Evolutionary conservation across 2,329 filamentous ascomycete species (phyloP).

Genomic region (Xylaria sp.): DNA sequence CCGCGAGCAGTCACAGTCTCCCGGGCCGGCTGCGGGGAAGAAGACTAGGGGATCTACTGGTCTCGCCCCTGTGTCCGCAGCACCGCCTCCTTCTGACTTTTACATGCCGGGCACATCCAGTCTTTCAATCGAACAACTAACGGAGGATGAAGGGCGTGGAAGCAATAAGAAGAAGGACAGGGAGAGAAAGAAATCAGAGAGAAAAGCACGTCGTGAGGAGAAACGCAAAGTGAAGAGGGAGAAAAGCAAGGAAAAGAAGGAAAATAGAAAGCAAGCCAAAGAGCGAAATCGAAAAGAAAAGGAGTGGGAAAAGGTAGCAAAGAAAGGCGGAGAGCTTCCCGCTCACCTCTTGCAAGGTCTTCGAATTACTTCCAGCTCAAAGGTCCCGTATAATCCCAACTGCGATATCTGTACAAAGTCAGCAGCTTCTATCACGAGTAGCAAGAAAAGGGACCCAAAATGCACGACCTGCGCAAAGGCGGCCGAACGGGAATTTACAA

Average conservation of each 20-base stretch:
- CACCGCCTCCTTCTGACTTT: slow-evolving; percentile 16
- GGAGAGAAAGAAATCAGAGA: slow-evolving; percentile 36
- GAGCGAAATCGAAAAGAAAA: slow-evolving; percentile 37
- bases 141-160: neutral
- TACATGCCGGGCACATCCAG: slow-evolving; percentile 10
- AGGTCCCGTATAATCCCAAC: slow-evolving; percentile 29
- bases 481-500: slow-evolving; percentile 24
- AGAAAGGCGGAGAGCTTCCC: slow-evolving; percentile 36
- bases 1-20: slow-evolving; percentile 2
- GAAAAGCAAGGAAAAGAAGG: slow-evolving; percentile 39
- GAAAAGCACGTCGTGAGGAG: slow-evolving; percentile 32
- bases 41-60: slow-evolving; percentile 6
- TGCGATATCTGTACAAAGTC: slow-evolving; percentile 39
- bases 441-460: slow-evolving; percentile 21
- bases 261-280: slow-evolving; percentile 34
- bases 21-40: neutral
- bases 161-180: slow-evolving; percentile 31
- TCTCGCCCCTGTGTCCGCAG: slow-evolving; percentile 26
- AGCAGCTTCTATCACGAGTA: slow-evolving; percentile 21
- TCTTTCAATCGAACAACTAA: neutral
- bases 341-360: slow-evolving; percentile 27
- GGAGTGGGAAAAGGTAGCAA: slow-evolving; percentile 35
- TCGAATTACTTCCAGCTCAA: neutral
- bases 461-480: slow-evolving; percentile 30
- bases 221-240: slow-evolving; percentile 36